Evolutionary conservation across 2,329 filamentous ascomycete species (phyloP), one percentile per base, ranked within the genome.

Genomic region (Cucurbitaria berberidis): DNA sequence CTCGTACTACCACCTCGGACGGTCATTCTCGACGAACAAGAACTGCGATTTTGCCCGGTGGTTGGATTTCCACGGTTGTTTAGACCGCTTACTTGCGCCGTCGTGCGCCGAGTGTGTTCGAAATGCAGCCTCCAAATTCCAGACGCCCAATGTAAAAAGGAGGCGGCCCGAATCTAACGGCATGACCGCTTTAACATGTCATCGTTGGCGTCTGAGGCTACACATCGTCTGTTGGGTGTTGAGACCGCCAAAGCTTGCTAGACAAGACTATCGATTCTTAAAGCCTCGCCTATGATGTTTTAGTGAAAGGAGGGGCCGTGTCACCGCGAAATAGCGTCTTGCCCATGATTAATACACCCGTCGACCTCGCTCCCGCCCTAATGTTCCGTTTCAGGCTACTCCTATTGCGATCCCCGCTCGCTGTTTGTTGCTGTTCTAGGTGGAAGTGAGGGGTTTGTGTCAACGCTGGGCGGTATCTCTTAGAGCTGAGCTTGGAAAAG

Each of bases 181-280:
- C 46, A 63, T 66, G 63, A 48, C 52, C 40, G 11, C 21, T 46
- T 49, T 42, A n/a, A 27, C 43, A 51, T 42, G 39, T 43, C 41
- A 47, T 48, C 30, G 22, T 26, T 2, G 30, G 26, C 26, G 38
- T 57, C 45, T 24, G 51, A 36, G 30, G 36, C 41, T 22, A 45
- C 47, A 11, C 21, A 15, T 41, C 19, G 26, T 42, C 40, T 16
- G 18, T 30, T 18, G 35, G 42, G 13, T 43, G 47, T 43, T 51
- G 27, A 51, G 27, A 47, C 40, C 27, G 49, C 40, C 29, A 18
- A 24, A 24, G 43, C 44, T 5, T 19, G 43, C 43, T 5, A n/a
- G n/a, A n/a, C n/a, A n/a, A 38, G 40, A 52, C 60, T 60, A 62
- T 63, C 39, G 59, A 62, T 55, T 60, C 36, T 22, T n/a, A 34